A percentile compares a stretch with the other conserved stretches of the same genome.
These are phyloP conservation scores for Magnolia kwangsiensis DNA, from an alignment of 164 flowering plant genomes.

Conservation along the genomic window DNA sequence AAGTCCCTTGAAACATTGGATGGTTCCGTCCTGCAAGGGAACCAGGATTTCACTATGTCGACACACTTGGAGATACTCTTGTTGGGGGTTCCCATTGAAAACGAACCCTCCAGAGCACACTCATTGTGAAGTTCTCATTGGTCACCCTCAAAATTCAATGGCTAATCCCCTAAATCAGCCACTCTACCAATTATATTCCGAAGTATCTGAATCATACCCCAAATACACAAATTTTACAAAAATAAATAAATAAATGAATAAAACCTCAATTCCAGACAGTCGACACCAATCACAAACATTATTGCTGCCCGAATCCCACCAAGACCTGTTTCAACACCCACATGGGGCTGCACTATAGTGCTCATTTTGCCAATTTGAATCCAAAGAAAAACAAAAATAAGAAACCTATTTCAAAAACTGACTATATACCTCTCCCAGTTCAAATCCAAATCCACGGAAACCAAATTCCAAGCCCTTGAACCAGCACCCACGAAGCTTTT, in stretches of 20 bases:
- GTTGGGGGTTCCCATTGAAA: slow-evolving; percentile 62
- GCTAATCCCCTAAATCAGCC: neutral
- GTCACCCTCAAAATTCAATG: slow-evolving; percentile 15
- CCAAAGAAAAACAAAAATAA: neutral
- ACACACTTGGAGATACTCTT: slow-evolving; percentile 50
- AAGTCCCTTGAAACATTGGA: slow-evolving; percentile 83
- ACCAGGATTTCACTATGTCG: slow-evolving; percentile 63
- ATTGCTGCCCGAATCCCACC: neutral
- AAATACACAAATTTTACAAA: neutral
- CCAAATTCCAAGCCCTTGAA: neutral
- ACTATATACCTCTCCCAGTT: neutral
- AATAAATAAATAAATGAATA: neutral
- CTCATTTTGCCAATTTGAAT: neutral
- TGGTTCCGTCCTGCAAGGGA: slow-evolving; percentile 68
- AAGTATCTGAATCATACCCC: neutral
- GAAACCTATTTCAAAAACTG: too few species aligned
- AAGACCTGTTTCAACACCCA: neutral
- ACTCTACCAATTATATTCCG: neutral
- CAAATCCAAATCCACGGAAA: neutral
- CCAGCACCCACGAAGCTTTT: neutral
- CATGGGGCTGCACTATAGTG: neutral
- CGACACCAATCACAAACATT: neutral
- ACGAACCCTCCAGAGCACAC: slow-evolving; percentile 30
- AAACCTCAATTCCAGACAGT: neutral
- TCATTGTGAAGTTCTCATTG: slow-evolving; percentile 63